Base-by-base conservation (phyloP, 352 stramenopile species). In the Pythium phragmitis region DNA sequence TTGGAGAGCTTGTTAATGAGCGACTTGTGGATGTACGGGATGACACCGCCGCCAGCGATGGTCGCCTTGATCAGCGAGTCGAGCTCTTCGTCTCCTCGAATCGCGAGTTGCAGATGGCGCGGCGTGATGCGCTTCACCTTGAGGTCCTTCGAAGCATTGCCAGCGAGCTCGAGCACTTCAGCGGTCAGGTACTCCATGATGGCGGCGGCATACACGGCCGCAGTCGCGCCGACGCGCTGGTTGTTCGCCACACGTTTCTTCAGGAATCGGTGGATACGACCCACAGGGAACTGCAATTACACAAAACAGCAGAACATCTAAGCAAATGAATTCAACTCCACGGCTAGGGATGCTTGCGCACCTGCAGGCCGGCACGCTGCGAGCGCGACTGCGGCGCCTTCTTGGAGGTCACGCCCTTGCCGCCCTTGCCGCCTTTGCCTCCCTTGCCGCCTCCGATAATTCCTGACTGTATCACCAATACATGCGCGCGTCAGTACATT, bases 101-200 rank as follows among this genome's bases (percentile, higher is more conserved):
- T 99, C 60, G 98, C 98, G 17, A 99, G 91, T 77, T 99, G 97
- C 68, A 99, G 85, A 79, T 99, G 98, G 57, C 98, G 88, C 50
- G 98, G 98, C 59, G 98, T 99, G 73, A 99, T 99, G 78, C 96
- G 93, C 87, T 98, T 99, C 41, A 98, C 93, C 74, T 98, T 98
- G 26, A 98, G 79, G 66, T 98, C 96, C 73, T 98, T 98, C 26
- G 94, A 98, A 11, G 96, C 96, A 72, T 98, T 98, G 37, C 96
- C 98, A 42, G 98, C 98, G 39, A 99, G 87, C 85, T 99, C 98
- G 45, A 99, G 86, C 72, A 99, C 97, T 82, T 99, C 98, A 7
- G 98, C 98, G 13, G 97, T 99, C 51, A 99, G 79, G 76, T 99
- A 99, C 75, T 99, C 98, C 73, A 99, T 96, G 78, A 99, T 99